Base-by-base conservation (phyloP, 306 rosid species). In the Malus domestica region DNA sequence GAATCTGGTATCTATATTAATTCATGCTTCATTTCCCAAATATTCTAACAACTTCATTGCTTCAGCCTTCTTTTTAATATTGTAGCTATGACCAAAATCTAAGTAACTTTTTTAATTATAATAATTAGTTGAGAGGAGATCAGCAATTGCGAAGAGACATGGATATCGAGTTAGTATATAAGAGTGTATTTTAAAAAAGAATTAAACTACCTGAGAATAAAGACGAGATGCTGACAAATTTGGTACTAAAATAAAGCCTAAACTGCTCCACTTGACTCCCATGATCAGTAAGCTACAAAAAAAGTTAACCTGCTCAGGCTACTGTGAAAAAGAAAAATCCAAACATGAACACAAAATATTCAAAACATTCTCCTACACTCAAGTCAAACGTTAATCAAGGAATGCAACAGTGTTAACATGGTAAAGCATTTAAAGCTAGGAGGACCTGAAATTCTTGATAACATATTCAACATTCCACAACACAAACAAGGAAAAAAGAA, bases 251-350 rank as follows among this genome's bases (percentile, higher is more conserved):
- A 72, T 23, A 72, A 72, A 30, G 15, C 67, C 9, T 40, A 58
- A 73, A 73, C 77, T 23, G 42, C 77, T 73, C 77, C 77, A 73
- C 77, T 73, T 0, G 44, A 40, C 54, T 16, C 54, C 55, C 55
- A 23, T 44, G 35, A 38, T 38, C 38, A 25, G 77, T 58, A 59
- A 16, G 12, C 27, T 58, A 73, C 68, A 35, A 73, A 73, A 40
- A 25, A 0, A 9, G 27, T 59, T 40, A 16, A 73, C 77, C 68
- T 73, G 77, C 77, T 59, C 57, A 58, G 76, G 76, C 76, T 58
- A 25, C 76, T 72, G 20, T 59, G 27, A 58, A 38, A 55, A 54
- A 59, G 40, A 58, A 73, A 72, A 22, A 3, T 54, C 75, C 76
- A 58, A 60, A 33, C 20, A 58, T 1, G 25, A 49, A 70, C 10